phyloP scores from a whole-genome alignment of 2,329 filamentous ascomycete genomes.

The Aspergillus sp. region DNA sequence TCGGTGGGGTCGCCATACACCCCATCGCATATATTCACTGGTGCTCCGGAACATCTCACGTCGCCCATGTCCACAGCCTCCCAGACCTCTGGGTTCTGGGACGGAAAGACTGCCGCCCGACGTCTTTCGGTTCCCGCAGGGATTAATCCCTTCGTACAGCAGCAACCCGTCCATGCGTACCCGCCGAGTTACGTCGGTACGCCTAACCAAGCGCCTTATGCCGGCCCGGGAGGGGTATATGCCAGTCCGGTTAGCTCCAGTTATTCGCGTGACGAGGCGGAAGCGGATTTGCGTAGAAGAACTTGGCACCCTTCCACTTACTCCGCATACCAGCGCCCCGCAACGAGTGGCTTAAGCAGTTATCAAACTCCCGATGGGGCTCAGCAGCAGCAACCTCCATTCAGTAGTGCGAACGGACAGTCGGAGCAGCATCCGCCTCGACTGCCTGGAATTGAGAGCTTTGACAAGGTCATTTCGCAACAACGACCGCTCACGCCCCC shows the following conservation, averaged over 20 bases:
- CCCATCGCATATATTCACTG: constrained; percentile 73
- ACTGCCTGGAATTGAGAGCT: constrained; percentile 85
- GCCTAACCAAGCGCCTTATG: constrained; percentile 49
- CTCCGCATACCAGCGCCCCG: constrained; percentile 57
- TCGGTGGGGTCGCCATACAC: constrained; percentile 74
- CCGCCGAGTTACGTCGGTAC: constrained; percentile 52
- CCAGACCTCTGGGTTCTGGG: constrained; percentile 67
- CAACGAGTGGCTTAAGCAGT: constrained; percentile 67
- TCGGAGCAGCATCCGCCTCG: constrained; percentile 53
- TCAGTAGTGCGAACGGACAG: constrained; percentile 42
- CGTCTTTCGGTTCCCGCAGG: constrained; percentile 76
- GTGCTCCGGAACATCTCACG: constrained; percentile 59
- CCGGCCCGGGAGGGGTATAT: constrained; percentile 55
- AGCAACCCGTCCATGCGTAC: constrained; percentile 51
- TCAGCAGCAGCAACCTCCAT: constrained; percentile 24
- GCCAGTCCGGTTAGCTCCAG: constrained; percentile 62
- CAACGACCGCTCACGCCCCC: constrained; percentile 57
- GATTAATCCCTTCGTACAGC: constrained; percentile 65
- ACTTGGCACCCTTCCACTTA: constrained; percentile 79
- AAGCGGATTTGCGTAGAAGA: constrained; percentile 72
- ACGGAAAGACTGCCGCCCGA: constrained; percentile 60
- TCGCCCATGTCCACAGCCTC: constrained; percentile 68
- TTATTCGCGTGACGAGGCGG: constrained; percentile 44
- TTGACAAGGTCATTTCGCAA: constrained; percentile 62
- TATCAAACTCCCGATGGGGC: constrained; percentile 63